These are phyloP conservation scores for Aspergillus jensenii DNA, from an alignment of 2,329 filamentous ascomycete genomes.

Conservation along the genomic window DNA sequence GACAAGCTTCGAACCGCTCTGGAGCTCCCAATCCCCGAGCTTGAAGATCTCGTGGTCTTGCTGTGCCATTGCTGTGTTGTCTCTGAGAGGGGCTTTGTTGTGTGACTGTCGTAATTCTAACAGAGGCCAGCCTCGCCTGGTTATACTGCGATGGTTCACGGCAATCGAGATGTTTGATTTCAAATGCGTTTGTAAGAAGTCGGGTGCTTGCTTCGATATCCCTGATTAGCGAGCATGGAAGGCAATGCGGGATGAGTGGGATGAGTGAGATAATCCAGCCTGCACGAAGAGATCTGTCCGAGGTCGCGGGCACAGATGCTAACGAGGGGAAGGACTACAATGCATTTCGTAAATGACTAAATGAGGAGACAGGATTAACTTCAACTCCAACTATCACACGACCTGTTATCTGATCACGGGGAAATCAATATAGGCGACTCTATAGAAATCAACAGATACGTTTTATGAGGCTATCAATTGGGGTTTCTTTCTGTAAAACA, in stretches of 20 bases:
- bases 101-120: too few relatives aligned
- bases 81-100: background rate
- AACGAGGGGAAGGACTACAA: background rate
- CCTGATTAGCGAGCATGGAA: background rate
- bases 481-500: background rate
- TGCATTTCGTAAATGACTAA: background rate
- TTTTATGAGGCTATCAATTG: too few relatives aligned
- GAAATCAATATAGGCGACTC: background rate
- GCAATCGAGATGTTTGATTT: background rate
- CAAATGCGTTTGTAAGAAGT: background rate
- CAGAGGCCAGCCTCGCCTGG: background rate
- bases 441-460: background rate
- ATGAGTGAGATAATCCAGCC: background rate
- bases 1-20: conserved; percentile 62
- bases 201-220: background rate
- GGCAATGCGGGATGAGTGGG: background rate
- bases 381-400: background rate
- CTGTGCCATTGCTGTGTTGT: conserved; percentile 7
- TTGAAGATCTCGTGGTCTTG: conserved; percentile 53
- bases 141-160: background rate
- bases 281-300: background rate
- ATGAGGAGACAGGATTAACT: background rate
- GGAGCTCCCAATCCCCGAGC: conserved; percentile 66
- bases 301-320: background rate
- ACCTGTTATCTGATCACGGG: background rate